Evolutionary conservation across 139 green algal species (phyloP).

Genomic region (Yamagishiella unicocca): DNA sequence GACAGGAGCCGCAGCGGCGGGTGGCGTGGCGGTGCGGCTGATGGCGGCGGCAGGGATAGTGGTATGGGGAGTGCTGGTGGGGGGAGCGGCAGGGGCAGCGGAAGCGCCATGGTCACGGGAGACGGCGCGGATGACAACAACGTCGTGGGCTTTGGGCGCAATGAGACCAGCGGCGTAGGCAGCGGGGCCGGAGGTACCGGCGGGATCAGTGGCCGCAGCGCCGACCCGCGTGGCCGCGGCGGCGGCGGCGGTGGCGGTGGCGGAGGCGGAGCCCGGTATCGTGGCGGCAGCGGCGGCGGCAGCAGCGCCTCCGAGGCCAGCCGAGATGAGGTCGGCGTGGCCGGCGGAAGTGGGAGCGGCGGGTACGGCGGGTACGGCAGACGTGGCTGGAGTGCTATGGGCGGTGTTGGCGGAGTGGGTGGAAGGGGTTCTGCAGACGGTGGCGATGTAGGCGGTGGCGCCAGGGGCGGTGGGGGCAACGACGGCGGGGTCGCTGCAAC

Average conservation of each 20-base stretch:
- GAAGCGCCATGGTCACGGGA: background rate
- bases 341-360: too few relatives aligned
- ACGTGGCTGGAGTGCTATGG: too few relatives aligned
- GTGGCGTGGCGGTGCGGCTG: background rate
- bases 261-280: too few relatives aligned
- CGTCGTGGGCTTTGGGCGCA: background rate
- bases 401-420: too few relatives aligned
- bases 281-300: background rate
- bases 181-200: background rate
- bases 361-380: too few relatives aligned
- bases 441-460: too few relatives aligned
- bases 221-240: background rate
- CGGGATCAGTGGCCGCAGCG: background rate
- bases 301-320: too few relatives aligned
- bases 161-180: background rate
- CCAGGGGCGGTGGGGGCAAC: too few relatives aligned
- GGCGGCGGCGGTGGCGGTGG: background rate
- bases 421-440: too few relatives aligned
- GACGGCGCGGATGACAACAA: background rate
- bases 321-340: too few relatives aligned
- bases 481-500: too few relatives aligned
- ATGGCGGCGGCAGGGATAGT: background rate
- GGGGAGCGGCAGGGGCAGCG: background rate
- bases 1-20: background rate
- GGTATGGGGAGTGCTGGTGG: background rate